phyloP scores from a whole-genome alignment of 2,329 filamentous ascomycete species.

The Ascochyta rabiei region DNA sequence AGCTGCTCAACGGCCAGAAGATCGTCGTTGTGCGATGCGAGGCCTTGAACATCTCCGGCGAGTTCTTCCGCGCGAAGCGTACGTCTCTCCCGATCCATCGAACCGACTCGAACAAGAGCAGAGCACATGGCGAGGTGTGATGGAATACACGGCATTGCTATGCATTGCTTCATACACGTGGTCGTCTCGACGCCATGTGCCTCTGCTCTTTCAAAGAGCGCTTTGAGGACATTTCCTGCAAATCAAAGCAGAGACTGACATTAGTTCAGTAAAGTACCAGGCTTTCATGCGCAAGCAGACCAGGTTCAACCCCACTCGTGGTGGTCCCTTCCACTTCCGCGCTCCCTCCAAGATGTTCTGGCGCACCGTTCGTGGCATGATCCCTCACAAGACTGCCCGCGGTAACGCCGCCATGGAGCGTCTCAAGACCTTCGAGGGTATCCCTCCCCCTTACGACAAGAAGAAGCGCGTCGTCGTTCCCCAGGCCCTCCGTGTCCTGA shows the following conservation, averaged over 20 bases:
- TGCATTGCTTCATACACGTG: slow-evolving; percentile 15
- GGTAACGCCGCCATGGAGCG: slow-evolving; percentile 96
- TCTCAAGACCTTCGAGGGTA: slow-evolving; percentile 99
- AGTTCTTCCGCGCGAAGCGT: slow-evolving; percentile 99
- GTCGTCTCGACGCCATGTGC: slow-evolving; percentile 11
- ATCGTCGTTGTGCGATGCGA: slow-evolving; percentile 99
- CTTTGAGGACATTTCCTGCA: slow-evolving; percentile 35
- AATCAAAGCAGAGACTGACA: slow-evolving; percentile 20
- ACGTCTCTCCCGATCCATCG: slow-evolving; percentile 62
- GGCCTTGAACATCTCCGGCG: slow-evolving; percentile 99
- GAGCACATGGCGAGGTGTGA: slow-evolving; percentile 22
- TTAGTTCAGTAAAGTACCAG: slow-evolving; percentile 93
- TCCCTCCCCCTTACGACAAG: slow-evolving; percentile 98
- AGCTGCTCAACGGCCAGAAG: slow-evolving; percentile 98
- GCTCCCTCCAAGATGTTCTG: slow-evolving; percentile 99
- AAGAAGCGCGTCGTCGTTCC: slow-evolving; percentile 99
- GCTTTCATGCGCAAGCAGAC: slow-evolving; percentile 99
- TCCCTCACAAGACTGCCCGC: slow-evolving; percentile 99
- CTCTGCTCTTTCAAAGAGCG: slow-evolving; percentile 16
- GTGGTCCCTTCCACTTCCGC: slow-evolving; percentile 99
- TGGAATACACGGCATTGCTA: slow-evolving; percentile 9
- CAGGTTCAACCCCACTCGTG: slow-evolving; percentile 98
- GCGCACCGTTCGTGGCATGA: slow-evolving; percentile 99
- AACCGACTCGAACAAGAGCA: slow-evolving; percentile 19
- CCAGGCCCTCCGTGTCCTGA: slow-evolving; percentile 94